phyloP scores from a whole-genome alignment of 2,329 filamentous ascomycete species.

The Bipolaris zeicola region DNA sequence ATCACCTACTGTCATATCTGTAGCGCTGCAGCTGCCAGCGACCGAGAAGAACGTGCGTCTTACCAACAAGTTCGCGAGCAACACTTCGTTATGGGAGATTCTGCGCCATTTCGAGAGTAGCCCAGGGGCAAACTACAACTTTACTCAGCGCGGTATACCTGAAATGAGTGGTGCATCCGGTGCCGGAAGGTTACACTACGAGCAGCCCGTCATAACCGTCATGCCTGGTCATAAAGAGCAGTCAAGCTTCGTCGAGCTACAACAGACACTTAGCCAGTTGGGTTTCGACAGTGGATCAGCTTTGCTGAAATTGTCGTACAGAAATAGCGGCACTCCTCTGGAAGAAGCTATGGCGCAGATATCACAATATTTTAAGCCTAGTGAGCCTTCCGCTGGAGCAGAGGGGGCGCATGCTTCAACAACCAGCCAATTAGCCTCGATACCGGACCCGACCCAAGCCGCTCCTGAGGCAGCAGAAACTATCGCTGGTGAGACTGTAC shows the following conservation, averaged over 20 bases:
- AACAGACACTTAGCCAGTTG: constrained; percentile 85
- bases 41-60: constrained; percentile 63
- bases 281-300: constrained; percentile 86
- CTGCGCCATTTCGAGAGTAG: constrained; percentile 84
- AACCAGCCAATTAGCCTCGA: constrained; percentile 34
- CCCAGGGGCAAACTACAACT: constrained; percentile 62
- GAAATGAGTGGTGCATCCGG: constrained; percentile 62
- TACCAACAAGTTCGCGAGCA: constrained; percentile 84
- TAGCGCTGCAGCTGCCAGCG: constrained; percentile 80
- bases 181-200: constrained; percentile 80
- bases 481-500: constrained; percentile 34
- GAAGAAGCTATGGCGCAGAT: constrained; percentile 87
- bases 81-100: constrained; percentile 86
- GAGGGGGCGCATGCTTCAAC: constrained; percentile 37
- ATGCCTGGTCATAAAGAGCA: constrained; percentile 74
- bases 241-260: constrained; percentile 76
- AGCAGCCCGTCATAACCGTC: constrained; percentile 82
- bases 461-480: constrained; percentile 33
- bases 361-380: constrained; percentile 69
- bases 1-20: constrained; percentile 81
- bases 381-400: constrained; percentile 37
- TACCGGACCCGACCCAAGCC: constrained; percentile 27
- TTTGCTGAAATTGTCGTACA: constrained; percentile 78
- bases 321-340: constrained; percentile 74
- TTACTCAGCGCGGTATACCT: constrained; percentile 82